A percentile compares a stretch with the other conserved stretches of the same genome.
Conservation (phyloP, 345 rosid species). For the Raphanus raphanistrum region DNA sequence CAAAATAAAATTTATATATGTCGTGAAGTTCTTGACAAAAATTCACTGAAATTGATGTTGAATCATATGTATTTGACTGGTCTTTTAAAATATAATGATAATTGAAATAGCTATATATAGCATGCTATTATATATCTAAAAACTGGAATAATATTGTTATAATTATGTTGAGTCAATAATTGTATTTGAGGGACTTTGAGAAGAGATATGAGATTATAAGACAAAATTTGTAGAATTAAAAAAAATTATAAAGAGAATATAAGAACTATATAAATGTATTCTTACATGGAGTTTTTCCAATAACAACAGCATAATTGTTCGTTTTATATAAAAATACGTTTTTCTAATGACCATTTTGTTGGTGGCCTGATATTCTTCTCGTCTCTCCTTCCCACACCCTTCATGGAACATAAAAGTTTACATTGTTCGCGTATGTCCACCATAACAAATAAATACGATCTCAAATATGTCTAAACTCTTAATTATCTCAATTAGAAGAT, state of each 20-base stretch:
- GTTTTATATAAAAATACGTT: not conserved
- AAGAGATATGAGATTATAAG: not conserved
- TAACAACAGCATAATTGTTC: not conserved
- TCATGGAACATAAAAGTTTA: not conserved
- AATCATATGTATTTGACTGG: not conserved
- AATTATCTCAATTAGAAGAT: constrained; percentile 11
- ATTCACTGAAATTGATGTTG: not conserved
- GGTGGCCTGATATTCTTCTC: constrained; percentile 1
- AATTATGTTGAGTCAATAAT: not conserved
- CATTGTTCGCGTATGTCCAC: constrained; percentile 14
- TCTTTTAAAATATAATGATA: too few relatives aligned
- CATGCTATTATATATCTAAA: not conserved
- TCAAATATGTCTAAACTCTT: constrained; percentile 9
- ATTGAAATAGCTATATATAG: not conserved
- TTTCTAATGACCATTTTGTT: not conserved
- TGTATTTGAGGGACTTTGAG: not conserved
- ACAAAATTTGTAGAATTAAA: not conserved
- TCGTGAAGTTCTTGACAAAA: not conserved
- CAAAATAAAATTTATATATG: not conserved
- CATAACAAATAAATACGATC: constrained; percentile 8
- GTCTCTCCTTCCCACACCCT: not conserved
- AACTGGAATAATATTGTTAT: not conserved
- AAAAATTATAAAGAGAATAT: not conserved
- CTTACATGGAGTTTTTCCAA: not conserved
- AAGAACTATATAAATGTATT: not conserved